Conservation (phyloP, 2,329 filamentous ascomycete species). For the Neonectria ditissima region DNA sequence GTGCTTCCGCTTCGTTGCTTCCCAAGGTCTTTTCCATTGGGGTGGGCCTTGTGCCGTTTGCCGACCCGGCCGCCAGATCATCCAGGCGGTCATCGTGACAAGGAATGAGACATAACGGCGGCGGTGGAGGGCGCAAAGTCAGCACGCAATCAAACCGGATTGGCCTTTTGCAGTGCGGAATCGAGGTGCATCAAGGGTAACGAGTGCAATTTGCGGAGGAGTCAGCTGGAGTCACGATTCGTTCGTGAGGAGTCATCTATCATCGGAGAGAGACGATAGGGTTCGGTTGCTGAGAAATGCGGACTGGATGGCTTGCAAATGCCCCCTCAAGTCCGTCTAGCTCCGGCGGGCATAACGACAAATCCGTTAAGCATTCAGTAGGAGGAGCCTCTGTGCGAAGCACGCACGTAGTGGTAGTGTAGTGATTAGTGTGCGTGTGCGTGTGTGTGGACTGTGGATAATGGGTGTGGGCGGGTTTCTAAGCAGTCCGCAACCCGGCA, state of each 20-base stretch:
- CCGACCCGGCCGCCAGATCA: conserved; percentile 27
- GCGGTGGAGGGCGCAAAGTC: conserved; percentile 6
- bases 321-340: conserved; percentile 3
- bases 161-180: background rate
- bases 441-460: background rate
- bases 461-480: conserved; percentile 2
- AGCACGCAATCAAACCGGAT: background rate
- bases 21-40: background rate
- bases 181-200: too few relatives aligned
- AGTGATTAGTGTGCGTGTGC: background rate
- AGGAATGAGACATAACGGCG: conserved; percentile 22
- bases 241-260: conserved; percentile 8
- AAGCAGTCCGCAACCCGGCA: background rate
- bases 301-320: conserved; percentile 11
- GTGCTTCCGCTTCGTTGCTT: conserved; percentile 1
- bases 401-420: background rate
- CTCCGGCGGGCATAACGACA: conserved; percentile 7
- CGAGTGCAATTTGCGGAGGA: conserved; percentile 6
- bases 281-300: conserved; percentile 32
- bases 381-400: background rate
- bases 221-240: conserved; percentile 13
- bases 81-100: conserved; percentile 36
- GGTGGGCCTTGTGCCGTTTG: conserved; percentile 23
- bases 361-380: conserved; percentile 8
- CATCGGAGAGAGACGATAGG: conserved; percentile 22